phyloP scores from a whole-genome alignment of 495 filamentous ascomycete species.

The Lasiosphaeriaceae sp. region DNA sequence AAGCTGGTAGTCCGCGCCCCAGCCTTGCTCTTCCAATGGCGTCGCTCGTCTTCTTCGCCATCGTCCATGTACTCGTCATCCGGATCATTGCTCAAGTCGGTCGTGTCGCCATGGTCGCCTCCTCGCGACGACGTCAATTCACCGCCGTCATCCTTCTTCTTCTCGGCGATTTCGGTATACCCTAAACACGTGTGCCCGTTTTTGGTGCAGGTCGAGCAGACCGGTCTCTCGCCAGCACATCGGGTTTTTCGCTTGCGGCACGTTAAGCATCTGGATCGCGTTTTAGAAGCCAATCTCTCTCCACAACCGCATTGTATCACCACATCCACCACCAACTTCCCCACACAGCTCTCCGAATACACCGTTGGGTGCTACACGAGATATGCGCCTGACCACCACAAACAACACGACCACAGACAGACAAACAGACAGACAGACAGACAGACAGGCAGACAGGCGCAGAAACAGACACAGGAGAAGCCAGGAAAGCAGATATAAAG shows the following conservation, averaged over 20 bases:
- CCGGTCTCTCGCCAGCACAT: conserved; percentile 73
- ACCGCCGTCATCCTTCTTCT: conserved; percentile 33
- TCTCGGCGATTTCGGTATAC: conserved; percentile 53
- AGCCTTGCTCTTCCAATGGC: conserved; percentile 28
- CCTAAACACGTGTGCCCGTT: conserved; percentile 70
- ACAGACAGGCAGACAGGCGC: not conserved
- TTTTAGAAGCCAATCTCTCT: conserved; percentile 24
- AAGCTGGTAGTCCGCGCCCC: conserved; percentile 18
- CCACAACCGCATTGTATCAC: conserved; percentile 7
- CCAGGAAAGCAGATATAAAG: not conserved
- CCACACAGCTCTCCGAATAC: not conserved
- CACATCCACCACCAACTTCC: conserved; percentile 1
- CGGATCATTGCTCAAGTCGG: conserved; percentile 21
- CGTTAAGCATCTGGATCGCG: conserved; percentile 59
- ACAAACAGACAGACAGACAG: not conserved
- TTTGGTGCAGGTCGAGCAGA: conserved; percentile 70
- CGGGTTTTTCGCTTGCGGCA: conserved; percentile 81
- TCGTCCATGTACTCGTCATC: conserved; percentile 28
- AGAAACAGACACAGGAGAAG: not conserved
- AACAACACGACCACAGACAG: not conserved
- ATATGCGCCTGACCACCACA: too few relatives aligned
- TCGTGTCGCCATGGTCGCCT: conserved; percentile 21
- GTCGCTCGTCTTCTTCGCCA: conserved; percentile 32
- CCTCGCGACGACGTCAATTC: conserved; percentile 13
- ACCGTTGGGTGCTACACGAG: not conserved